phyloP scores from a whole-genome alignment of 768 basidiomycete species.

The Serendipita vermifera region DNA sequence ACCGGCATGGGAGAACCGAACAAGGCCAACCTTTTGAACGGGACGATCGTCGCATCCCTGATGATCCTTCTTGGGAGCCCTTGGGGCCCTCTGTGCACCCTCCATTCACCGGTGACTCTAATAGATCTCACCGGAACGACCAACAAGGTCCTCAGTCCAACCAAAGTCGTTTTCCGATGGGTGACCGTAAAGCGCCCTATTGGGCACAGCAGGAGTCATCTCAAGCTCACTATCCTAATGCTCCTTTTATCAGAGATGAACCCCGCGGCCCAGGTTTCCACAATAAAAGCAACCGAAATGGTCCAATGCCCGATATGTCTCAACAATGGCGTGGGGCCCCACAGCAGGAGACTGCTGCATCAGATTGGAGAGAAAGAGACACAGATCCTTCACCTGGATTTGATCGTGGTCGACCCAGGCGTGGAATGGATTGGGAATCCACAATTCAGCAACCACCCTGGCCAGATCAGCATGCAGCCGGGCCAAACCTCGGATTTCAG shows the following conservation, averaged over 20 bases:
- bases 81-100: too few relatives aligned
- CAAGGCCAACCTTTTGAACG: not conserved
- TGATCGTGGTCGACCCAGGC: not conserved
- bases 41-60: not conserved
- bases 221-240: not conserved
- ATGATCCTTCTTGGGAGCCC: not conserved
- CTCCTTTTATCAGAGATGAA: not conserved
- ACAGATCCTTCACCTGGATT: not conserved
- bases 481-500: not conserved
- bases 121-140: not conserved
- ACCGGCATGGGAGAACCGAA: not conserved
- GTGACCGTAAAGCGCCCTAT: too few relatives aligned
- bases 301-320: not conserved
- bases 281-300: not conserved
- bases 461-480: not conserved
- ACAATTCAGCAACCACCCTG: not conserved
- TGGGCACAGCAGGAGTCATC: not conserved
- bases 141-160: not conserved
- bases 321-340: constrained; percentile 7
- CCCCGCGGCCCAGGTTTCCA: constrained; percentile 1
- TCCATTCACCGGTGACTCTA: not conserved
- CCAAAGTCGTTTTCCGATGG: too few relatives aligned
- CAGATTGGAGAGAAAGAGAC: constrained; percentile 4
- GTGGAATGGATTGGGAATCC: constrained; percentile 1
- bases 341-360: not conserved